Evolutionary conservation across 257 asterid genomes (phyloP).

Genomic region (Gentiana dahurica): DNA sequence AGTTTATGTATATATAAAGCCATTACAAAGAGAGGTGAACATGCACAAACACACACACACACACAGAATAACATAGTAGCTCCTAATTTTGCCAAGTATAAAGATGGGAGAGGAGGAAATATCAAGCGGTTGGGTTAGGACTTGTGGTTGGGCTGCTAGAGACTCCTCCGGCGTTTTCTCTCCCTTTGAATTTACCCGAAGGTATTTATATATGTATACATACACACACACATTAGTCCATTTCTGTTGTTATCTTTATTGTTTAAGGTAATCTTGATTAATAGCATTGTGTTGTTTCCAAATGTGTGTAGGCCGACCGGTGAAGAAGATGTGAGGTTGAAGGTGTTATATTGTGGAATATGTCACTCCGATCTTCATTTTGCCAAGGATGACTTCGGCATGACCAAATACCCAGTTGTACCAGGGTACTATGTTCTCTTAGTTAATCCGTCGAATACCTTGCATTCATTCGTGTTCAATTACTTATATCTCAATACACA

Average conservation of each 20-base stretch:
- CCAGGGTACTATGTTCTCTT: slow-evolving; percentile 23
- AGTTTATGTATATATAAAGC: no score
- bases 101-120: slow-evolving; percentile 13
- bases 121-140: slow-evolving; percentile 12
- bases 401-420: slow-evolving; percentile 27
- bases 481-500: neutral
- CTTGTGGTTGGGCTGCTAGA: slow-evolving; percentile 43
- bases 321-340: slow-evolving; percentile 26
- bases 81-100: neutral
- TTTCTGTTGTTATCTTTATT: no score
- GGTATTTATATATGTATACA: slow-evolving; percentile 9
- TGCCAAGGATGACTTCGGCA: slow-evolving; percentile 27
- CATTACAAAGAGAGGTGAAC: no score
- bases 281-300: no score
- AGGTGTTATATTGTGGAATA: slow-evolving; percentile 38
- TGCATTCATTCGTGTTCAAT: neutral
- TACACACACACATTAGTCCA: no score
- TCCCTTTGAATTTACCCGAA: slow-evolving; percentile 34
- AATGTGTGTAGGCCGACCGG: slow-evolving; percentile 21
- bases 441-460: no score
- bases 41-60: no score
- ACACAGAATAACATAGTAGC: no score
- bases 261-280: no score
- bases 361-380: slow-evolving; percentile 47
- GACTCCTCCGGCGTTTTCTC: slow-evolving; percentile 37